phyloP scores from a whole-genome alignment of 805 yeast species.

The Cyberlindnera mississippiensis region DNA sequence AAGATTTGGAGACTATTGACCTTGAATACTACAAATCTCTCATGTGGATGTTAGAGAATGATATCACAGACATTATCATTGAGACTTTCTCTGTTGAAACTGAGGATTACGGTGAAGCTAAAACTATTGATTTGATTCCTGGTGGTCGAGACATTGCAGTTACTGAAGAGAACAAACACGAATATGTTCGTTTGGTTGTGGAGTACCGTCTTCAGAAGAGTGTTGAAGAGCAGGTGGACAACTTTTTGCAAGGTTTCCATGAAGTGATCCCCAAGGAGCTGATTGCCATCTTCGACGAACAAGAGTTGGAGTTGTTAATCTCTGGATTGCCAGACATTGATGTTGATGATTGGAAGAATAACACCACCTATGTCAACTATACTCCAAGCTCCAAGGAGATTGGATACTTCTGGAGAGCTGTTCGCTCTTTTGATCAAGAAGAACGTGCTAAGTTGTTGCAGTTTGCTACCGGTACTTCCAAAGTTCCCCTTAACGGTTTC shows the following conservation, averaged over 20 bases:
- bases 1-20: conserved; percentile 93
- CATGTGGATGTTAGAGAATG: conserved; percentile 95
- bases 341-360: conserved; percentile 92
- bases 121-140: conserved; percentile 75
- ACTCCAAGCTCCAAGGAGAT: conserved; percentile 80
- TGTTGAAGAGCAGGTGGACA: conserved; percentile 82
- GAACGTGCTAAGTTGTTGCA: conserved; percentile 92
- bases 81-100: conserved; percentile 93
- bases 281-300: conserved; percentile 88
- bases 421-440: conserved; percentile 87
- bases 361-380: conserved; percentile 78
- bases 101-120: conserved; percentile 90
- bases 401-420: conserved; percentile 98
- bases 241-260: conserved; percentile 82
- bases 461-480: conserved; percentile 95
- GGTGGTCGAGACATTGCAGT: conserved; percentile 82
- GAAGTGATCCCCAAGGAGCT: conserved; percentile 83
- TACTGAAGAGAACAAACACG: conserved; percentile 85
- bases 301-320: conserved; percentile 86
- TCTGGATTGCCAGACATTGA: conserved; percentile 96
- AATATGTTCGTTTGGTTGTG: conserved; percentile 80
- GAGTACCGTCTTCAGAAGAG: conserved; percentile 82
- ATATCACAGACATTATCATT: conserved; percentile 90
- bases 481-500: conserved; percentile 93
- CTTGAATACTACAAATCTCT: conserved; percentile 88